Conservation (phyloP, 495 filamentous ascomycete genomes). For the Gamarada debralockiae region DNA sequence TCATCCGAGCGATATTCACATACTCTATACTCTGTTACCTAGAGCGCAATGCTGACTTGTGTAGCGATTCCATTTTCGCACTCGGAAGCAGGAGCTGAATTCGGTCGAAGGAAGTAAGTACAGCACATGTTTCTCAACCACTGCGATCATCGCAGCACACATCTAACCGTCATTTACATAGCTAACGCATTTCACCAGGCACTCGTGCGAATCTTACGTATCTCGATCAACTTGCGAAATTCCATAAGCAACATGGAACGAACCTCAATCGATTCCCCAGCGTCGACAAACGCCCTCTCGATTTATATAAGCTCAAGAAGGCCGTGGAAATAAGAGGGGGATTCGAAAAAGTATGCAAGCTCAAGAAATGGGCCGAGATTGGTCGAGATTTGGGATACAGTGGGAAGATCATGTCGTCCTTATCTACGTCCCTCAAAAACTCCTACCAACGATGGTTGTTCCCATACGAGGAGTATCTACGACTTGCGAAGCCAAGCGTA, state of each 20-base stretch:
- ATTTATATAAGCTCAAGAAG: constrained; percentile 94
- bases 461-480: constrained; percentile 94
- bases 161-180: neutral
- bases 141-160: neutral
- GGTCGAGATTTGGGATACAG: constrained; percentile 96
- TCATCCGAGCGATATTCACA: neutral
- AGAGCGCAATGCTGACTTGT: constrained; percentile 13
- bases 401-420: constrained; percentile 99
- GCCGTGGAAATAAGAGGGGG: constrained; percentile 91
- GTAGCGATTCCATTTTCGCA: constrained; percentile 95
- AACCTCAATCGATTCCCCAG: constrained; percentile 92
- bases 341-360: constrained; percentile 93
- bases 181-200: constrained; percentile 36
- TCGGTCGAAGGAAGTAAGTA: constrained; percentile 95
- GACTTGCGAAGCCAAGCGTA: constrained; percentile 90
- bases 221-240: constrained; percentile 90
- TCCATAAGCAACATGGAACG: constrained; percentile 93
- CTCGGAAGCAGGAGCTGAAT: constrained; percentile 94
- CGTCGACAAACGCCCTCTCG: constrained; percentile 96
- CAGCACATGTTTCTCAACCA: constrained; percentile 35
- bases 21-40: neutral
- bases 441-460: constrained; percentile 95
- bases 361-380: constrained; percentile 99
- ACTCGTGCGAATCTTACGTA: constrained; percentile 96
- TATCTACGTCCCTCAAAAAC: constrained; percentile 97